Evolutionary conservation across 2,329 filamentous ascomycete species (phyloP).

Genomic region (Cladophialophora yegresii): DNA sequence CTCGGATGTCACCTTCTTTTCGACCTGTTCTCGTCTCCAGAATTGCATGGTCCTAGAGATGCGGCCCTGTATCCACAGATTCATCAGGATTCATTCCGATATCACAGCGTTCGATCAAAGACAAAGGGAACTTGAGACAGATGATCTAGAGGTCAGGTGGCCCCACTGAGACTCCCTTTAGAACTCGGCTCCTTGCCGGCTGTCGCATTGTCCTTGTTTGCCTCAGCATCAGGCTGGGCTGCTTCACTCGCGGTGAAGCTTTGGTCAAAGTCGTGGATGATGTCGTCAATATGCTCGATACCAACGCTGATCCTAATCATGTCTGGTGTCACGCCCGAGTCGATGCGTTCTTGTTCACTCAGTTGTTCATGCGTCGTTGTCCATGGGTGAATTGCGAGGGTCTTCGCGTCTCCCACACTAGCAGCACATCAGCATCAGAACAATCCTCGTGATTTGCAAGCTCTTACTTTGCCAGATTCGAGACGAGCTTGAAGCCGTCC

Average conservation of each 20-base stretch:
- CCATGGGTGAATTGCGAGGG: constrained; percentile 86
- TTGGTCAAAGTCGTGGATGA: constrained; percentile 87
- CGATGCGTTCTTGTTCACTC: constrained; percentile 71
- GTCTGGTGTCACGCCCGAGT: constrained; percentile 76
- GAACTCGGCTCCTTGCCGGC: constrained; percentile 21
- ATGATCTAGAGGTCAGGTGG: constrained; percentile 29
- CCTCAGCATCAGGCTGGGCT: constrained; percentile 27
- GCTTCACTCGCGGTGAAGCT: constrained; percentile 63
- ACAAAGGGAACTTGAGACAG: constrained; percentile 3
- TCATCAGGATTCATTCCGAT: constrained; percentile 24
- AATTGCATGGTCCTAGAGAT: constrained; percentile 22
- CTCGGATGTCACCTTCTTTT: neutral
- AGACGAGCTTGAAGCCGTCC: constrained; percentile 91
- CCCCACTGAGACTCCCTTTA: constrained; percentile 36
- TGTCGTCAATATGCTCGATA: constrained; percentile 91
- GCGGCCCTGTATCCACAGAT: constrained; percentile 23
- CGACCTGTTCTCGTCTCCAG: neutral
- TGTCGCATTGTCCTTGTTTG: constrained; percentile 30
- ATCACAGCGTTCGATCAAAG: constrained; percentile 13
- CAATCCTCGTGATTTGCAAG: constrained; percentile 49
- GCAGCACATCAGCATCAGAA: constrained; percentile 6
- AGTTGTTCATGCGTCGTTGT: constrained; percentile 88
- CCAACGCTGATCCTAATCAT: constrained; percentile 89
- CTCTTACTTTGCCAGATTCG: constrained; percentile 80
- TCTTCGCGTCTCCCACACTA: constrained; percentile 84